phyloP scores from a whole-genome alignment of 805 yeast genomes.

The Saturnispora sekii region DNA sequence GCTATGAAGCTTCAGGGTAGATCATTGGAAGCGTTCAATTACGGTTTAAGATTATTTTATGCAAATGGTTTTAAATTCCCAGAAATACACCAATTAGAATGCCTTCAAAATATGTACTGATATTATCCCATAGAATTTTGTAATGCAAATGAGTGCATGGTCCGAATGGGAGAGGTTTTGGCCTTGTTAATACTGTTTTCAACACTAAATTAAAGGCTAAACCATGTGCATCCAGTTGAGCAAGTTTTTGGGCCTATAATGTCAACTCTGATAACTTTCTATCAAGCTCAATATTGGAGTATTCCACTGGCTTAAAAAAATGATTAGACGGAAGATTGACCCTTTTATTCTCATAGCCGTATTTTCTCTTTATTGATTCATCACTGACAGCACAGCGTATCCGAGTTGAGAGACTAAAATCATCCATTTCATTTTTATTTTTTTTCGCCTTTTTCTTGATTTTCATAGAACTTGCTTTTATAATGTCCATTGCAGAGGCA shows the following conservation, averaged over 20 bases:
- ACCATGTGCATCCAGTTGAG: too few species aligned
- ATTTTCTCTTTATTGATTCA: constrained; percentile 9
- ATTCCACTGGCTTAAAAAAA: constrained; percentile 12
- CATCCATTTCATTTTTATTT: neutral
- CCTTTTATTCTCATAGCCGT: neutral
- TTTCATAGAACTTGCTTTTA: neutral
- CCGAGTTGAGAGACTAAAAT: neutral
- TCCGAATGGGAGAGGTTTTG: too few species aligned
- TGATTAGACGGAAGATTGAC: constrained; percentile 8
- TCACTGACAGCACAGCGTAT: constrained; percentile 16
- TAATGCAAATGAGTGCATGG: too few species aligned
- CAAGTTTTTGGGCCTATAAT: neutral
- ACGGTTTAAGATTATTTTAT: too few species aligned
- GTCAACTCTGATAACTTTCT: constrained; percentile 9
- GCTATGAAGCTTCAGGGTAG: constrained; percentile 57
- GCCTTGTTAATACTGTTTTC: too few species aligned
- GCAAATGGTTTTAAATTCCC: too few species aligned
- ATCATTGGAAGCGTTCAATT: too few species aligned
- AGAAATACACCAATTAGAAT: too few species aligned
- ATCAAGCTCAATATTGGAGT: constrained; percentile 5
- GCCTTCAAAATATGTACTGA: too few species aligned
- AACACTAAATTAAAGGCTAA: too few species aligned
- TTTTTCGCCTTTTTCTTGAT: constrained; percentile 6
- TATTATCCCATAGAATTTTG: too few species aligned
- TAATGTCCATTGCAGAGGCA: constrained; percentile 3